phyloP scores from a whole-genome alignment of 805 yeast genomes.

The Candida krabiensis region DNA sequence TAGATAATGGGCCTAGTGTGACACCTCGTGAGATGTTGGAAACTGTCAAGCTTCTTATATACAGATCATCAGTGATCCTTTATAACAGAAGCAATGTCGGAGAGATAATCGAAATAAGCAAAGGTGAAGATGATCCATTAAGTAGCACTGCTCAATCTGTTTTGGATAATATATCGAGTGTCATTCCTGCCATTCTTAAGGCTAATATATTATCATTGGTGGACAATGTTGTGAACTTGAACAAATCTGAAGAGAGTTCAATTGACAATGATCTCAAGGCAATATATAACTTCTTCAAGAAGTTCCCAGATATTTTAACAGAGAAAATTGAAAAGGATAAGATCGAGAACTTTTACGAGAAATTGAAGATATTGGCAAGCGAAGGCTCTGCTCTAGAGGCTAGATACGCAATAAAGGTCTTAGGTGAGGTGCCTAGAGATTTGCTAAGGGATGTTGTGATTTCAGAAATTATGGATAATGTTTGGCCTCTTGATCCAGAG shows the following conservation, averaged over 20 bases:
- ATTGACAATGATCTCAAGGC: slow-evolving; percentile 53
- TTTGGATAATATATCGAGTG: slow-evolving; percentile 56
- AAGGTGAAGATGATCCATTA: slow-evolving; percentile 32
- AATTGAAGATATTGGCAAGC: slow-evolving; percentile 45
- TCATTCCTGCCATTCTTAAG: slow-evolving; percentile 64
- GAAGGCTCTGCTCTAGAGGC: slow-evolving; percentile 62
- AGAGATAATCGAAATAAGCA: slow-evolving; percentile 48
- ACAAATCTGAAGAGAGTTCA: slow-evolving; percentile 4
- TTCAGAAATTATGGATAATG: slow-evolving; percentile 37
- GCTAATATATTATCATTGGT: slow-evolving; percentile 55
- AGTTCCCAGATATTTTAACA: slow-evolving; percentile 41
- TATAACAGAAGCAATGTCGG: slow-evolving; percentile 67
- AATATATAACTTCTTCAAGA: slow-evolving; percentile 55
- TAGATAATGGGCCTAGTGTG: slow-evolving; percentile 31
- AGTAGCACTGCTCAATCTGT: slow-evolving; percentile 47
- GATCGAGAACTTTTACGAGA: slow-evolving; percentile 40
- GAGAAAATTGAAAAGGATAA: slow-evolving; percentile 31
- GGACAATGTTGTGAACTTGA: slow-evolving; percentile 15
- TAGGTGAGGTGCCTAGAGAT: slow-evolving; percentile 44
- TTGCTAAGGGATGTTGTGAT: slow-evolving; percentile 37
- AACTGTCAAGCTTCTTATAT: slow-evolving; percentile 57
- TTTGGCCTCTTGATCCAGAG: slow-evolving; percentile 51
- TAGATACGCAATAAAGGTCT: slow-evolving; percentile 58
- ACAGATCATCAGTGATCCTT: slow-evolving; percentile 58
- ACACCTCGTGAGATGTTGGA: slow-evolving; percentile 50